phyloP scores from a whole-genome alignment of 179 eudicot species.

The Spergularia azorica region DNA sequence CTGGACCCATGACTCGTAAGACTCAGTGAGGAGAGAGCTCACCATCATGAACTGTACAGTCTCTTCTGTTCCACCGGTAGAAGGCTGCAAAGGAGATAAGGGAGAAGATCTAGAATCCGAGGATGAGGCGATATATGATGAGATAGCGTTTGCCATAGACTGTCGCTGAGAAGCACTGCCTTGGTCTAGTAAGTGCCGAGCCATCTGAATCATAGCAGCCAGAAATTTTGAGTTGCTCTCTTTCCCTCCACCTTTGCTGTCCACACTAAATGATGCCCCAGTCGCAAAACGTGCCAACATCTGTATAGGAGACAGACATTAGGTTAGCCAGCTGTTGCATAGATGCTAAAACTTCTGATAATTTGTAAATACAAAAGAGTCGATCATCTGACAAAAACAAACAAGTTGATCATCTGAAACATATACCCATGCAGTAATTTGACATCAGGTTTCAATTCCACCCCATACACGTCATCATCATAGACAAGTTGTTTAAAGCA shows the following conservation, averaged over 20 bases:
- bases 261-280: conserved; percentile 84
- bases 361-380: no score
- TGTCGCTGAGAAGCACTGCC: conserved; percentile 72
- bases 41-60: conserved; percentile 99
- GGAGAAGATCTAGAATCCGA: conserved; percentile 51
- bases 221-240: conserved; percentile 96
- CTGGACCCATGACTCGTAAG: conserved; percentile 89
- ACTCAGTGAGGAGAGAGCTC: conserved; percentile 83
- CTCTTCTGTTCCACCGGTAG: conserved; percentile 69
- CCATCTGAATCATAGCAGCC: conserved; percentile 97
- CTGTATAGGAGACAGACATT: conserved; percentile 39
- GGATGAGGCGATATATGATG: conserved; percentile 61
- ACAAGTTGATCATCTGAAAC: no score
- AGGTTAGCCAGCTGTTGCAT: conserved; percentile 8
- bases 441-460: no score
- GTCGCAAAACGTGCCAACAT: conserved; percentile 99
- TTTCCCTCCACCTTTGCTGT: conserved; percentile 93
- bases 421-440: no score
- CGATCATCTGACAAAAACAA: no score
- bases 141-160: conserved; percentile 65
- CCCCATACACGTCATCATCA: no score
- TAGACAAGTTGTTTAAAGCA: background rate
- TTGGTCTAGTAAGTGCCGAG: conserved; percentile 80
- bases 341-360: background rate
- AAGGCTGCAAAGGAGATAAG: conserved; percentile 48